A percentile compares a stretch with the other conserved stretches of the same genome.
These are phyloP conservation scores for Pythium inflatum DNA, from an alignment of 352 stramenopile species.

Conservation along the genomic window DNA sequence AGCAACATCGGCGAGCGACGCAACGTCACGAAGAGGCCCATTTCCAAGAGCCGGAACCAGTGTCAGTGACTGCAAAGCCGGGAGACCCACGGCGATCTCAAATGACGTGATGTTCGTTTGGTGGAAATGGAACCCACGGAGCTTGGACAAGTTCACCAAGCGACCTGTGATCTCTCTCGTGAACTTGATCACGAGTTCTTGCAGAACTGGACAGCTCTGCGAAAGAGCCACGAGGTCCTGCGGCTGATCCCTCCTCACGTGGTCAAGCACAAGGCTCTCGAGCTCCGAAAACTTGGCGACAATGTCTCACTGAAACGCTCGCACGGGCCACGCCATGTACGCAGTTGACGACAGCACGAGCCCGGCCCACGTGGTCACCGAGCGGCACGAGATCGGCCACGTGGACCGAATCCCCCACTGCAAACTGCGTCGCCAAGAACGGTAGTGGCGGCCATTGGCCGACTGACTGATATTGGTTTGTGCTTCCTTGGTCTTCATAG, in stretches of 20 bases:
- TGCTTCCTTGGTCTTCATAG: no score
- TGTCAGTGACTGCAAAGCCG: not conserved
- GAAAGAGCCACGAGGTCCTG: not conserved
- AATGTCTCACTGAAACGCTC: not conserved
- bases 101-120: conserved; percentile 1
- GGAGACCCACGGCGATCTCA: not conserved
- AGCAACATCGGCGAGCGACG: not conserved
- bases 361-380: not conserved
- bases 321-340: not conserved
- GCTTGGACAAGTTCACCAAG: not conserved
- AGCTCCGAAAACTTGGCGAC: not conserved
- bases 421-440: not conserved
- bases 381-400: not conserved
- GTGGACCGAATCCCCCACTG: not conserved
- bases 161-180: not conserved
- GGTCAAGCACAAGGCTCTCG: not conserved
- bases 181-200: conserved; percentile 1
- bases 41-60: no score
- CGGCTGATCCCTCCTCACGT: not conserved
- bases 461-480: no score
- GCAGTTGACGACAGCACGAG: not conserved
- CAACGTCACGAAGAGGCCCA: no score
- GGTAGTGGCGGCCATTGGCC: no score
- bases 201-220: not conserved
- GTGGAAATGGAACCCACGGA: conserved; percentile 1